Evolutionary conservation across 176 grass and related monocot species (phyloP).

Genomic region (Juncus inflexus): DNA sequence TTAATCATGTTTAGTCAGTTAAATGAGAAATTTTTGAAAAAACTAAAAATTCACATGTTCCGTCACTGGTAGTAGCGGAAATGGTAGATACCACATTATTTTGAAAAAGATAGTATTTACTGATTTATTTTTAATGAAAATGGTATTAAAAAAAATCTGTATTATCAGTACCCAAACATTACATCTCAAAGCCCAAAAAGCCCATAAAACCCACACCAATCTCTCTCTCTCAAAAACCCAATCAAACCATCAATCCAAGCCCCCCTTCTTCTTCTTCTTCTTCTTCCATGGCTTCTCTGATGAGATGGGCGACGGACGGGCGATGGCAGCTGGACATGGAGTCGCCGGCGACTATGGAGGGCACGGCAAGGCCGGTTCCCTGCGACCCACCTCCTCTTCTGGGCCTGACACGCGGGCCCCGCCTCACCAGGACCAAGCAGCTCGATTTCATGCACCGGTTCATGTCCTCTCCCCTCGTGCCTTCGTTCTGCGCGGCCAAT

Average conservation of each 20-base stretch:
- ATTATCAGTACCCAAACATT: too few relatives aligned
- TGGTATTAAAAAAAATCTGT: too few relatives aligned
- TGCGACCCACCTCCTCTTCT: slow-evolving; percentile 60
- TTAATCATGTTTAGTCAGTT: too few relatives aligned
- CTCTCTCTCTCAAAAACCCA: slow-evolving; percentile 10
- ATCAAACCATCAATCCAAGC: not conserved
- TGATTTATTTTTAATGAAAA: too few relatives aligned
- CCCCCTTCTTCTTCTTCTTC: too few relatives aligned
- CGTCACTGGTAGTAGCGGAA: too few relatives aligned
- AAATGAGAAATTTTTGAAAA: too few relatives aligned
- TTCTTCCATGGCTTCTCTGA: slow-evolving; percentile 45
- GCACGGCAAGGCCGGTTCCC: slow-evolving; percentile 69
- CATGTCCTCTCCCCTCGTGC: slow-evolving; percentile 80
- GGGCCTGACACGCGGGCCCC: slow-evolving; percentile 60
- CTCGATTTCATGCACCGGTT: slow-evolving; percentile 97
- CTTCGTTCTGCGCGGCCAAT: slow-evolving; percentile 49
- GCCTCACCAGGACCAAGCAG: slow-evolving; percentile 84
- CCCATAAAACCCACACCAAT: not conserved
- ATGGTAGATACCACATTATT: too few relatives aligned
- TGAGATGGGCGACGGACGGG: slow-evolving; percentile 64
- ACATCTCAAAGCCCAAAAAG: too few relatives aligned
- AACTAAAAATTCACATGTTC: too few relatives aligned
- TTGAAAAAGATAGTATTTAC: too few relatives aligned
- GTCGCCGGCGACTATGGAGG: slow-evolving; percentile 80
- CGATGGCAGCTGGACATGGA: slow-evolving; percentile 83